A percentile compares a stretch with the other conserved stretches of the same genome.
These are phyloP conservation scores for Phytopythium mirpurense DNA, from an alignment of 352 stramenopile genomes.

Conservation along the genomic window DNA sequence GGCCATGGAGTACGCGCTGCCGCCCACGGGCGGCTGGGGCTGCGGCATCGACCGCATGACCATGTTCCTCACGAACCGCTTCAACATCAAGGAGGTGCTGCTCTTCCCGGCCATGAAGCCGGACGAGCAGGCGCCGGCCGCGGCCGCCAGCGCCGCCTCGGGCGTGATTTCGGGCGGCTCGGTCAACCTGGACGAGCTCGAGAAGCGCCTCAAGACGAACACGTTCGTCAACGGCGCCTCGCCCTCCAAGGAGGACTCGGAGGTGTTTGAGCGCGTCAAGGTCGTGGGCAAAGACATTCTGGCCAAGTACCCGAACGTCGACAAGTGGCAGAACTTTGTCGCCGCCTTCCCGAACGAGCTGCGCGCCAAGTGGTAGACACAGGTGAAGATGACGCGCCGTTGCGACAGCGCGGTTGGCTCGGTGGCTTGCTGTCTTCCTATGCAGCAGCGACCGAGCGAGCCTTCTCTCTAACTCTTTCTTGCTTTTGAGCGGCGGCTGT, in stretches of 20 bases:
- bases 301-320: conserved; percentile 67
- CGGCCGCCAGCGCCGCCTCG: conserved; percentile 13
- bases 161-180: conserved; percentile 29
- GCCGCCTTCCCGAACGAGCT: conserved; percentile 72
- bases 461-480: no score
- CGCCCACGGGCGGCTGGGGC: conserved; percentile 96
- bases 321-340: conserved; percentile 74
- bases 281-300: conserved; percentile 71
- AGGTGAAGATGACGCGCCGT: not conserved
- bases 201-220: conserved; percentile 46
- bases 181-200: conserved; percentile 53
- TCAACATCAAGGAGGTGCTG: conserved; percentile 97
- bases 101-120: conserved; percentile 99
- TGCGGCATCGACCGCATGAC: conserved; percentile 97
- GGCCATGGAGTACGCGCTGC: conserved; percentile 96
- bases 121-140: conserved; percentile 50
- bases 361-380: conserved; percentile 61
- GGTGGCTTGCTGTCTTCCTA: no score
- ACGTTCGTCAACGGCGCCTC: conserved; percentile 69
- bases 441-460: not conserved
- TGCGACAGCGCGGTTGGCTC: no score
- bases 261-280: conserved; percentile 69
- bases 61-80: conserved; percentile 95
- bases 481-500: no score
- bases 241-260: conserved; percentile 66